Evolutionary conservation across 108 stramenopile species (phyloP), one percentile per base, ranked within the genome.

Genomic region (Phaeodactylum tricornutum): DNA sequence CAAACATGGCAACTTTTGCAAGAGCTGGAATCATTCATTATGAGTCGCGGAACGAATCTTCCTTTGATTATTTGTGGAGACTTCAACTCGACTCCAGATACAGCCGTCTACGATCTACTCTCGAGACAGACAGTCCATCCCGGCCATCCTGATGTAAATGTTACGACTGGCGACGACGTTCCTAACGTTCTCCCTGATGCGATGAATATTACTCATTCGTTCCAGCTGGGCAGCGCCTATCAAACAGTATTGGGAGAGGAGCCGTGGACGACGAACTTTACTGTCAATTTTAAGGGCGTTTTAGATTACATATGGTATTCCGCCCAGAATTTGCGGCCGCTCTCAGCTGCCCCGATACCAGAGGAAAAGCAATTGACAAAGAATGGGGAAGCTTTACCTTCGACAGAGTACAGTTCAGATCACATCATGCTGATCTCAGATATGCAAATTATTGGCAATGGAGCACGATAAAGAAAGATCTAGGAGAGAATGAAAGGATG

Each of bases 301-400:
- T 69, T 99, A 57, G 98, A 99, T 64, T 99, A 99, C 71, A 79
- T 97, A 47, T 97, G 94, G 90, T 96, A 88, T 71, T 80, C 82
- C n/a, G 67, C 79, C 8, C 72, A 66, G 44, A 77, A 77, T 59
- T 46, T 95, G 57, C 66, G 83, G 47, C 92, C 95, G 22, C 60
- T 95, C 30, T 81, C 90, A 30, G 86, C 87, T 14, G 84, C 93
- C 28, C 81, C 90, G 7, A 73, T 97, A 31, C 94, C 86, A 6
- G 73, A 79, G 44, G 84, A 87, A 62, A 47, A 54, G 21, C 68
- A 63, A 43, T 57, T 96, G 38, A 84, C 70, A 22, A 53, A 69
- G 47, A 64, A 81, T 65, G 92, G 94, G 29, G 77, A 85, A 36
- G 93, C 88, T 6, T 70, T 99, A 52, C 98, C 98, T 50, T 94